Base-by-base conservation (phyloP, 1,139 yeast species). In the Yamadazyma kanchanaburiensis region DNA sequence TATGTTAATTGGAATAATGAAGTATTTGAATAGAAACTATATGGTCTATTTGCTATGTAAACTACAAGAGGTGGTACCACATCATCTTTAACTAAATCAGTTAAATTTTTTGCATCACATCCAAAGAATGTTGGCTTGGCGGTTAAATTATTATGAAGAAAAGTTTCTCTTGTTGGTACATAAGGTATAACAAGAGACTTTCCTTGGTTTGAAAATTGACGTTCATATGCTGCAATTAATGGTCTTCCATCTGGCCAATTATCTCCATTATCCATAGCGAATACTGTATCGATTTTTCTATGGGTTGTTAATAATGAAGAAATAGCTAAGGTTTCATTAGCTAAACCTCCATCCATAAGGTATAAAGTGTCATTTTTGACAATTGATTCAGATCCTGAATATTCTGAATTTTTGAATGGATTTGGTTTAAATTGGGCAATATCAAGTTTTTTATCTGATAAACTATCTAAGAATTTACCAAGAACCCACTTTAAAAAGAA, bases 351-450 rank as follows among this genome's bases (percentile, higher is more conserved):
- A 38, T 66, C 73, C 29, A 64, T 53, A 33, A 66, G 51, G 36
- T 53, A 58, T 25, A 66, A 51, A 2, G 68, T 59, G 22, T 60
- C 61, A 27, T 54, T 54, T 5, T 47, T 33, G 12, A 54, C 45
- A 32, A 64, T 49, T 29, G 50, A 49, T 24, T 44, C 40, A 5
- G 62, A 53, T 6, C 33, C 43, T 8, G 66, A 58, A 46, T 55
- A 73, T 22, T 61, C 54, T 4, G 81, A 60, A 19, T 65, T 55
- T 39, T 51, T 64, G 47, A 74, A 74, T 23, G 80, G 79, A 40
- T 74, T 74, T 20, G 80, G 80, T 12, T 44, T 43, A 42, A 63
- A 70, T 30, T 55, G 55, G 21, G 64, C 76, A 43, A 65, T 47
- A 40, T 66, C 73, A 11, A 49, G 54, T 24, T 49, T 37, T 19